Percentiles rank a stretch among this genome's conserved stretches.
Conservation (phyloP, 2,329 filamentous ascomycete genomes). For the Ambrosiella cleistominuta region DNA sequence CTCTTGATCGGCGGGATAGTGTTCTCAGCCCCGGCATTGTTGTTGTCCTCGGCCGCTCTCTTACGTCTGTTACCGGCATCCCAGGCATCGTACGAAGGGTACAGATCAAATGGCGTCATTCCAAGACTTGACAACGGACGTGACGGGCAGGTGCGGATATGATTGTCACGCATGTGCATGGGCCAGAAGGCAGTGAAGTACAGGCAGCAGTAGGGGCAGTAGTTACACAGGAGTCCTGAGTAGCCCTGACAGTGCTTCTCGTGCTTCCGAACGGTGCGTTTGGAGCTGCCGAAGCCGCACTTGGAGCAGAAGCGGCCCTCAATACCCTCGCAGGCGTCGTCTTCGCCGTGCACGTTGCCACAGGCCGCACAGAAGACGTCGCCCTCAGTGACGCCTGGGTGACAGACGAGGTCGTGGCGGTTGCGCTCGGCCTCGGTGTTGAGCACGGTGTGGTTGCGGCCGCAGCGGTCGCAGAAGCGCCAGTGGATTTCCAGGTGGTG, state of each 20-base stretch:
- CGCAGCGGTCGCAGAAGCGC: slow-evolving; percentile 16
- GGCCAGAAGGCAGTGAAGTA: not conserved
- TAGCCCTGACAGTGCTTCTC: slow-evolving; percentile 14
- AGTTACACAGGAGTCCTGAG: slow-evolving; percentile 11
- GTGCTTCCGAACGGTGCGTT: slow-evolving; percentile 11
- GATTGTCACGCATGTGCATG: slow-evolving; percentile 1
- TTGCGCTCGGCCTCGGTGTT: slow-evolving; percentile 13
- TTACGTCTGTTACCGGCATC: not conserved
- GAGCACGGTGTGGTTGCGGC: slow-evolving; percentile 15
- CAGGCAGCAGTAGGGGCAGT: slow-evolving; percentile 16
- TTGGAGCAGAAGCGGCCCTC: not conserved
- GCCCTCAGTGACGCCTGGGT: slow-evolving; percentile 13
- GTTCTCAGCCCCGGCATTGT: not conserved
- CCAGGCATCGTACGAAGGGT: not conserved
- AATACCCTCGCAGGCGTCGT: slow-evolving; percentile 12
- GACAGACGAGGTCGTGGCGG: slow-evolving; percentile 15
- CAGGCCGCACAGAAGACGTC: slow-evolving; percentile 14
- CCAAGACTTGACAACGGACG: not conserved
- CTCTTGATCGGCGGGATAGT: not conserved
- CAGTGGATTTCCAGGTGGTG: slow-evolving; percentile 13
- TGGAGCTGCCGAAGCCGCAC: slow-evolving; percentile 14
- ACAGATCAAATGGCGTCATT: slow-evolving; percentile 11
- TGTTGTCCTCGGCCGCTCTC: not conserved
- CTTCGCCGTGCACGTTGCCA: slow-evolving; percentile 13
- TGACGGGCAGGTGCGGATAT: slow-evolving; percentile 9